phyloP scores from a whole-genome alignment of 1,284 basidiomycete species.

The Sanghuangporus weigelae region DNA sequence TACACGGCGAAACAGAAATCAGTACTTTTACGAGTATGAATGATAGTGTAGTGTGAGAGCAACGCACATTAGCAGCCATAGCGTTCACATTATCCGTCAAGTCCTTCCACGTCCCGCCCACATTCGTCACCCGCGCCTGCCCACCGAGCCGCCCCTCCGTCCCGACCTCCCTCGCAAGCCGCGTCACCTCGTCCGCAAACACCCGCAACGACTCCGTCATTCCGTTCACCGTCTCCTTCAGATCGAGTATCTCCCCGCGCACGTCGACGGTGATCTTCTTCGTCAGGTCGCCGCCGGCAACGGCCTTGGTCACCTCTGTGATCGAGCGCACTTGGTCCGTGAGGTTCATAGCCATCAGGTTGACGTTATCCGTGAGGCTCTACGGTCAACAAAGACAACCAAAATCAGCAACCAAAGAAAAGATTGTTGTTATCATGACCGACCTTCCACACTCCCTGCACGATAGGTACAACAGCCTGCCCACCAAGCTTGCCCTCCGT shows the following conservation, averaged over 20 bases:
- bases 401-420: neutral
- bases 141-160: slow-evolving; percentile 88
- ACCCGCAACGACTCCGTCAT: slow-evolving; percentile 88
- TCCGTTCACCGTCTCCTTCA: slow-evolving; percentile 84
- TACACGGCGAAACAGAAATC: slow-evolving; percentile 31
- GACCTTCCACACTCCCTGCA: slow-evolving; percentile 91
- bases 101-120: slow-evolving; percentile 97
- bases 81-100: slow-evolving; percentile 93
- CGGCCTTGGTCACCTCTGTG: slow-evolving; percentile 83
- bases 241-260: slow-evolving; percentile 84
- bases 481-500: slow-evolving; percentile 96
- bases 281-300: slow-evolving; percentile 83
- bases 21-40: neutral
- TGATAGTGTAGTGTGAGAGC: neutral
- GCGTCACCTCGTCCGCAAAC: slow-evolving; percentile 86
- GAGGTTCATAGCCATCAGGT: slow-evolving; percentile 89
- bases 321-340: slow-evolving; percentile 91
- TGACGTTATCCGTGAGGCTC: slow-evolving; percentile 75
- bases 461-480: slow-evolving; percentile 83
- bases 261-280: slow-evolving; percentile 90
- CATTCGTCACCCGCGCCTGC: slow-evolving; percentile 84
- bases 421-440: slow-evolving; percentile 17
- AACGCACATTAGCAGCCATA: slow-evolving; percentile 75
- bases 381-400: slow-evolving; percentile 23
- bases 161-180: slow-evolving; percentile 86